These are phyloP conservation scores for Gynostemma pentaphyllum DNA, from an alignment of 306 rosid genomes.

Conservation along the genomic window DNA sequence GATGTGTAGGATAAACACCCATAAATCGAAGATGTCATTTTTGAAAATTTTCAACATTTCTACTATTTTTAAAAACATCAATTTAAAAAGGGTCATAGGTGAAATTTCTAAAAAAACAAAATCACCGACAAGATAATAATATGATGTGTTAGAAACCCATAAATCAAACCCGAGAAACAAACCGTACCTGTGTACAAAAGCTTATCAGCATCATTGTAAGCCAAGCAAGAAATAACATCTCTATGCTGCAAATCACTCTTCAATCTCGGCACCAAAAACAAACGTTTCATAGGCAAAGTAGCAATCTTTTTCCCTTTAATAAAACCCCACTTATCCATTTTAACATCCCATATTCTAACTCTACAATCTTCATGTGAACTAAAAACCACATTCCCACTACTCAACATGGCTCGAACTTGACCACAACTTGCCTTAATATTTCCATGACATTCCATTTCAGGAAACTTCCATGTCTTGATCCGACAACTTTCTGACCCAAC, in stretches of 20 bases:
- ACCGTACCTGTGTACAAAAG: conserved; percentile 34
- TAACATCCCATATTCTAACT: conserved; percentile 33
- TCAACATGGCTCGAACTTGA: conserved; percentile 31
- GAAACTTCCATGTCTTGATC: conserved; percentile 39
- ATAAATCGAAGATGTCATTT: no score
- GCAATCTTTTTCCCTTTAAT: conserved; percentile 27
- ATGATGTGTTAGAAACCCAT: no score
- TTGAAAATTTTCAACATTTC: no score
- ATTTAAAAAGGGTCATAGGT: no score
- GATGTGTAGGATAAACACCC: no score
- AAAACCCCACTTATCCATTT: conserved; percentile 20
- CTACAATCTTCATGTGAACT: conserved; percentile 35
- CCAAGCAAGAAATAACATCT: conserved; percentile 35
- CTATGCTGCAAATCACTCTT: conserved; percentile 24
- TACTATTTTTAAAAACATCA: no score
- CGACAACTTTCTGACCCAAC: conserved; percentile 40
- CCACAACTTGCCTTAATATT: conserved; percentile 29
- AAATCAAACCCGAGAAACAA: no score
- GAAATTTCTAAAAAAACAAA: no score
- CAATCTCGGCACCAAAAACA: conserved; percentile 16
- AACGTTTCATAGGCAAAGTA: conserved; percentile 24
- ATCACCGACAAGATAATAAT: no score
- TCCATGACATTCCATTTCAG: conserved; percentile 40
- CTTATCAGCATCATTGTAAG: conserved; percentile 38
- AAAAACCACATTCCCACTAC: conserved; percentile 24